Evolutionary conservation across 2,329 filamentous ascomycete genomes (phyloP), one percentile per base, ranked within the genome.

Genomic region (Iodosphaeria phyllophila): DNA sequence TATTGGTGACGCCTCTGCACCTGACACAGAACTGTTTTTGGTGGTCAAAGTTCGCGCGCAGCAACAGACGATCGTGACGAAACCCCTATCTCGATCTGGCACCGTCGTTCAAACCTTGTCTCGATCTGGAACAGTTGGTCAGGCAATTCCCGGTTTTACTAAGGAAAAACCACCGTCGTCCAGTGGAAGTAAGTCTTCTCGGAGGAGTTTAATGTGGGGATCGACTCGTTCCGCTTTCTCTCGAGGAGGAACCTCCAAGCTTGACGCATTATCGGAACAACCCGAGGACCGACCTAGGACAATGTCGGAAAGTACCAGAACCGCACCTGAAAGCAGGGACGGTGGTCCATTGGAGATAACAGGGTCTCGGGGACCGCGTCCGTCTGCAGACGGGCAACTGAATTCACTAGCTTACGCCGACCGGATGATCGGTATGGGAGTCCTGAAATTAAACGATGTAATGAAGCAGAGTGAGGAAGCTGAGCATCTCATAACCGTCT

Each of bases 401-500:
- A 30, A 32, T 2, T 26, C 40, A 4, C 51, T 56, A 28, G 60
- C 68, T 38, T 56, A 50, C 2, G 60, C 74, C 2, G 68, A 73
- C 35, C 66, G 77, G 22, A 74, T 69, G 1, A 61, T 89, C 10
- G 84, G 80, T 1, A 62, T 89, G 15, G 84, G 82, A 4, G 63
- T 83, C 5, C 44, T 92, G 21, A 75, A 76, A 35, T 56, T 93
- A 22, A 84, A 82, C 35, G 54, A 67, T 2, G 55, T 89, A 26
- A 65, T 89, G 52, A 76, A 73, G 40, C 65, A 74, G 31, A 57
- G 62, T 5, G 70, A 74, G 25, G 76, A 86, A 39, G 52, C 67
- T 5, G 82, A 92, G 40, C 74, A 82, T 30, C 62, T 77, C 2
- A 56, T 92, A 27, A 72, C 64, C 18, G 66, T 92, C 19, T 92